Evolutionary conservation across 2,329 filamentous ascomycete species (phyloP).

Genomic region (Erysiphe neolycopersici): DNA sequence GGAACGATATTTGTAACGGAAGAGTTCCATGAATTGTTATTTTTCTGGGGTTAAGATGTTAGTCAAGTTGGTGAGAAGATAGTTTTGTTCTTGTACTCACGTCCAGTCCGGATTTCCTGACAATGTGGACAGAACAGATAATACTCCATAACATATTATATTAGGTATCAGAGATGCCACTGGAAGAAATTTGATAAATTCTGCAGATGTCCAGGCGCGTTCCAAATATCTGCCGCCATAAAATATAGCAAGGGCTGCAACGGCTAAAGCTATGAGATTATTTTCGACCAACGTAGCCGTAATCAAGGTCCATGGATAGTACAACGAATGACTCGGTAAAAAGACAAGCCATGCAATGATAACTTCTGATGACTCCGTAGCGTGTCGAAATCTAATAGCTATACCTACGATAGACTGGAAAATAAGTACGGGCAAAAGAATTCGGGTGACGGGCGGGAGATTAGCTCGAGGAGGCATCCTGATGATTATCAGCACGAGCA

Average conservation of each 20-base stretch:
- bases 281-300: conserved; percentile 74
- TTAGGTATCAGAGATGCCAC: conserved; percentile 62
- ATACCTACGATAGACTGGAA: conserved; percentile 63
- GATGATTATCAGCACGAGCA: too few species aligned
- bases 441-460: conserved; percentile 72
- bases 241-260: conserved; percentile 57
- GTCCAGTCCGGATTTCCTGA: too few species aligned
- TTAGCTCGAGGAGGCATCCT: conserved; percentile 34
- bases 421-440: conserved; percentile 47
- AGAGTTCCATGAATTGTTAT: too few species aligned
- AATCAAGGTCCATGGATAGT: conserved; percentile 83
- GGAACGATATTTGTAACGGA: too few species aligned
- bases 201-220: conserved; percentile 75
- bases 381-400: conserved; percentile 46
- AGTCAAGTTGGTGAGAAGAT: too few species aligned
- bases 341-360: conserved; percentile 71
- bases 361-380: conserved; percentile 32
- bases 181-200: conserved; percentile 74
- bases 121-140: too few species aligned
- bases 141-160: conserved; percentile 12
- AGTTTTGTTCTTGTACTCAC: too few species aligned
- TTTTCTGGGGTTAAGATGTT: too few species aligned
- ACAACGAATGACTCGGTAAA: conserved; percentile 54
- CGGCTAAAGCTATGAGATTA: conserved; percentile 63
- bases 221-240: conserved; percentile 89